A percentile compares a stretch with the other conserved stretches of the same genome.
Conservation (phyloP, 2,329 filamentous ascomycete genomes). For the Fusarium chuoi region DNA sequence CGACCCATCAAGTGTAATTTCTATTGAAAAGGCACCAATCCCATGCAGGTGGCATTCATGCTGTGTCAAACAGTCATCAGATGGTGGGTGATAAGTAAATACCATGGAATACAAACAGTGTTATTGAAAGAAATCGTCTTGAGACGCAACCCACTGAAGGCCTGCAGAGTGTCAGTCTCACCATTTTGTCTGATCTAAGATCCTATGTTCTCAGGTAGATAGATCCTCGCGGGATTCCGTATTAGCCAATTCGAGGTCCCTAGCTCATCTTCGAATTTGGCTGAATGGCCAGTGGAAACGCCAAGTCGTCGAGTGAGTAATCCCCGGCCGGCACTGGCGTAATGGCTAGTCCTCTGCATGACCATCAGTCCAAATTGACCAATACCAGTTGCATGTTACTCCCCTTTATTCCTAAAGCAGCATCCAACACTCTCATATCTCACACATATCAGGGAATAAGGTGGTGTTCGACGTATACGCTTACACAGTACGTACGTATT, state of each 20-base stretch:
- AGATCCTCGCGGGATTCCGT: neutral
- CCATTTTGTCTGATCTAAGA: neutral
- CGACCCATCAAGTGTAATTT: neutral
- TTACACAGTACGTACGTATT: constrained; percentile 10
- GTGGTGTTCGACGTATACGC: neutral
- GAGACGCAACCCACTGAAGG: neutral
- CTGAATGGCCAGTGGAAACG: neutral
- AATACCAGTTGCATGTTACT: constrained; percentile 5
- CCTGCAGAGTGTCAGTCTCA: neutral
- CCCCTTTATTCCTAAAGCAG: neutral
- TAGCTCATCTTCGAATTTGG: neutral
- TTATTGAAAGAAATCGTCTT: neutral
- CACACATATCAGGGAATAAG: neutral
- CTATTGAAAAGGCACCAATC: neutral
- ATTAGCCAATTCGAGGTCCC: neutral
- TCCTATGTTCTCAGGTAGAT: neutral
- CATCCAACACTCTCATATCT: neutral
- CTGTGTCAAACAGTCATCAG: neutral
- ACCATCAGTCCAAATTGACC: neutral
- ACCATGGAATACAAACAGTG: neutral
- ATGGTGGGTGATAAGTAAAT: neutral
- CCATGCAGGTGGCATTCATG: neutral
- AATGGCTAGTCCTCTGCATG: neutral
- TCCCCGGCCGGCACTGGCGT: neutral
- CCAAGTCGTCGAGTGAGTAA: neutral